Evolutionary conservation across 306 rosid genomes (phyloP), one percentile per base, ranked within the genome.

Genomic region (Myrica gale): DNA sequence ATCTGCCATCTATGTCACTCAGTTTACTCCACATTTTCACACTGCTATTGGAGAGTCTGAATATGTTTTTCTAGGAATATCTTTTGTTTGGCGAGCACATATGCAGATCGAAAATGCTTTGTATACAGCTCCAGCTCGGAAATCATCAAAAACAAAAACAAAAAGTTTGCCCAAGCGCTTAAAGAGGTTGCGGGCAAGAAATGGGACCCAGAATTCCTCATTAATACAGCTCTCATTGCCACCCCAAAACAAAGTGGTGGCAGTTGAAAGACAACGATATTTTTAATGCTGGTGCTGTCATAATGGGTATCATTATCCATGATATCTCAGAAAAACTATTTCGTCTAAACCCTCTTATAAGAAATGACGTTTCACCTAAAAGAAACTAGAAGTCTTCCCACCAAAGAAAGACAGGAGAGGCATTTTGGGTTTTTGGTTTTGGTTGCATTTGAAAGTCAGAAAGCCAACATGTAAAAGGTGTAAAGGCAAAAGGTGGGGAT

Each of bases 361-460:
- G 73, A 32, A 54, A 20, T 76, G 68, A 41, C 69, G 41, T 69
- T 76, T 48, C 32, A 77, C 69, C 78, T 47, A 57, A 65, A 57
- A 65, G 54, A 70, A 63, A 68, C 23, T 41, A 17, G 44, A 75
- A 82, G 79, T 84, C 82, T 60, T 60, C 74, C 48, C 57, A 76
- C 70, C 60, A 66, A 48, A 71, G 75, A 57, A 80, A 74, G 68
- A 50, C 50, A 76, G 54, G 23, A 37, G 63, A 39, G 71, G 45
- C 65, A 37, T 75, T 48, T 48, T 48, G 53, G 53, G 53, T 48
- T 76, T 80, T 57, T 41, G 81, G 58, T 73, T 76, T 76, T 81
- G 82, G 68, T 74, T 66, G 74, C 82, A 78, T 82, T 86, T 86
- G 89, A 88, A 81, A 77, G 81, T n/a, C n/a, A n/a, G n/a, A n/a